Base-by-base conservation (phyloP, 140 eudicot genomes). In the Eryngium alpinum region DNA sequence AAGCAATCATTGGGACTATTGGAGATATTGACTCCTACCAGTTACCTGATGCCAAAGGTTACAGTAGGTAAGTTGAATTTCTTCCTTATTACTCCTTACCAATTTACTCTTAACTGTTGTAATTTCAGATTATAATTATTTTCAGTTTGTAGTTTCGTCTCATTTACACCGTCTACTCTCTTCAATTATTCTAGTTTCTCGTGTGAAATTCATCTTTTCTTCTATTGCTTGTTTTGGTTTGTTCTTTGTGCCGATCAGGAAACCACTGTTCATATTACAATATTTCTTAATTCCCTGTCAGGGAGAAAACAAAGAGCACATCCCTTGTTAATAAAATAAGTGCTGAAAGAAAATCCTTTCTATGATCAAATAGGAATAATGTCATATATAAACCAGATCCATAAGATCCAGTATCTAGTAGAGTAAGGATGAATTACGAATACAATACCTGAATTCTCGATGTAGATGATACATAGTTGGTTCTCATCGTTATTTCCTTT, bases 1-100 rank as follows among this genome's bases (percentile, higher is more conserved):
- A 96, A 87, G 97, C 99, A 82, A 96, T 96, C 59, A 93, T 96
- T 83, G 99, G 98, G 83, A 96, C 99, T 33, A 96, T 96, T 81
- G 99, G 99, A 81, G 99, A 96, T 88, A 94, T 96, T 1, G 99
- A 96, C 86, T 79, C 98, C 27, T 93, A 93, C 86, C 99, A 93
- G 83, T 89, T 93, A 78, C 99, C 98, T 32, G 99, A 93, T 85
- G 97, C 98, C 82, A 96, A 96, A 84, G 99, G 99, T 81, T 96
- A 96, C 81, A 96, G 96, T 60, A 96, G 99, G 99, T 91, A 88
- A 80, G 88, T 62, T 25, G 70, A 65, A 28, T 31, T 29, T 27
- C 21, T 50, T 15, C 29, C 44, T 43, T 75, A 21, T 72, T 72
- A 43, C 31, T 6, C 51, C 52, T 38, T 7, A 7, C 46, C 46